Evolutionary conservation across 768 basidiomycete genomes (phyloP).

Genomic region (Boletus reticuloceps): DNA sequence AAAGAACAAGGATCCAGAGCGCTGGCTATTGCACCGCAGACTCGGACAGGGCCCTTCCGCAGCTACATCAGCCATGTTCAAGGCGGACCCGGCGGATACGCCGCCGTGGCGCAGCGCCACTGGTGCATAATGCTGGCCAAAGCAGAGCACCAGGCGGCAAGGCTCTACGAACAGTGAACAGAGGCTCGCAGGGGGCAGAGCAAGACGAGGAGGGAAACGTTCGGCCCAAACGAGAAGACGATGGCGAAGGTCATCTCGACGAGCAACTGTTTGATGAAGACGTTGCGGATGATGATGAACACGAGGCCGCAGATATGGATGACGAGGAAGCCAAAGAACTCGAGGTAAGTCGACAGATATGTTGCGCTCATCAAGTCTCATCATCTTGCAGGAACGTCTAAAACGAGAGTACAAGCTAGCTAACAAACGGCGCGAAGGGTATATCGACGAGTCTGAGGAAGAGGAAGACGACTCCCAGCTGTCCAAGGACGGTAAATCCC

Average conservation of each 20-base stretch:
- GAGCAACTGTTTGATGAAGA: constrained; percentile 82
- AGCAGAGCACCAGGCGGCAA: constrained; percentile 72
- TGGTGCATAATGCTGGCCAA: constrained; percentile 48
- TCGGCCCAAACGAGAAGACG: constrained; percentile 56
- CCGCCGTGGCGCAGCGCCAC: constrained; percentile 40
- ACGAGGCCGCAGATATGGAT: constrained; percentile 65
- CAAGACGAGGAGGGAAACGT: constrained; percentile 66
- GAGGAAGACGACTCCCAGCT: constrained; percentile 58
- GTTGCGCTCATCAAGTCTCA: background rate
- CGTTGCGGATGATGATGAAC: constrained; percentile 86
- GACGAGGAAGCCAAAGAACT: constrained; percentile 85
- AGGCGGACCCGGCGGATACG: constrained; percentile 54
- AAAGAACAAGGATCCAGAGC: constrained; percentile 74
- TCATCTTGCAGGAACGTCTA: constrained; percentile 61
- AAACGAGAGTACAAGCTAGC: constrained; percentile 80
- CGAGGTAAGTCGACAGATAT: constrained; percentile 49
- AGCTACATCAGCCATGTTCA: constrained; percentile 67
- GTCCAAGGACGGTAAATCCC: constrained; percentile 70
- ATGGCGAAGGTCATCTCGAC: constrained; percentile 78
- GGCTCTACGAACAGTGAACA: constrained; percentile 65
- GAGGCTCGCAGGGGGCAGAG: constrained; percentile 56
- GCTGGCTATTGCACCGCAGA: constrained; percentile 63
- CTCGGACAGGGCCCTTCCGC: constrained; percentile 59
- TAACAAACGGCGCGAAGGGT: constrained; percentile 69
- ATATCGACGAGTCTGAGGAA: constrained; percentile 74